Conservation (phyloP, 805 yeast species). For the Komagataella pseudopastoris region DNA sequence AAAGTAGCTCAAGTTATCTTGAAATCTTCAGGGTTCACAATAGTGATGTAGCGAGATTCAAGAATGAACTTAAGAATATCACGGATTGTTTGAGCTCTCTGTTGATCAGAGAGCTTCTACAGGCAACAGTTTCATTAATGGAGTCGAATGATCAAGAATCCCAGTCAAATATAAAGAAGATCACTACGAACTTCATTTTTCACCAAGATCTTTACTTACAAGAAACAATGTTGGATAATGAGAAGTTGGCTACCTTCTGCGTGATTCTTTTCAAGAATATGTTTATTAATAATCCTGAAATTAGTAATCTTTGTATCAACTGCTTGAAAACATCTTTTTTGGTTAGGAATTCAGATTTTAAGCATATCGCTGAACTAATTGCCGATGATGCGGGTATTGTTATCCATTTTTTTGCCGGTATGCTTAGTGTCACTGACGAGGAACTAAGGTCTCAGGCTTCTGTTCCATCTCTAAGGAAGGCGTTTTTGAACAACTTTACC, state of each 20-base stretch:
- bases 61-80: neutral
- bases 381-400: neutral
- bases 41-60: neutral
- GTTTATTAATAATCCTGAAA: slow-evolving; percentile 5
- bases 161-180: neutral
- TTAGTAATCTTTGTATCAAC: slow-evolving; percentile 1
- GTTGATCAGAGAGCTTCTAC: neutral
- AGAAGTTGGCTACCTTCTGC: slow-evolving; percentile 20
- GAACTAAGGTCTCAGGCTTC: neutral
- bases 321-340: slow-evolving; percentile 1
- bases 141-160: neutral
- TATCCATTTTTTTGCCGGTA: neutral
- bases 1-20: neutral
- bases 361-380: neutral
- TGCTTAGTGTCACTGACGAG: neutral
- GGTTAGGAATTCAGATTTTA: neutral
- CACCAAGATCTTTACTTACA: slow-evolving; percentile 9
- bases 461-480: neutral
- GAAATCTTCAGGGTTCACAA: neutral
- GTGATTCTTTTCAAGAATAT: slow-evolving; percentile 10
- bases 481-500: neutral
- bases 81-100: neutral
- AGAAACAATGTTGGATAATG: slow-evolving; percentile 17
- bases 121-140: neutral
- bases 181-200: neutral